Base-by-base conservation (phyloP, 2,329 filamentous ascomycete genomes). In the Aspergillus ochraceoroseus region DNA sequence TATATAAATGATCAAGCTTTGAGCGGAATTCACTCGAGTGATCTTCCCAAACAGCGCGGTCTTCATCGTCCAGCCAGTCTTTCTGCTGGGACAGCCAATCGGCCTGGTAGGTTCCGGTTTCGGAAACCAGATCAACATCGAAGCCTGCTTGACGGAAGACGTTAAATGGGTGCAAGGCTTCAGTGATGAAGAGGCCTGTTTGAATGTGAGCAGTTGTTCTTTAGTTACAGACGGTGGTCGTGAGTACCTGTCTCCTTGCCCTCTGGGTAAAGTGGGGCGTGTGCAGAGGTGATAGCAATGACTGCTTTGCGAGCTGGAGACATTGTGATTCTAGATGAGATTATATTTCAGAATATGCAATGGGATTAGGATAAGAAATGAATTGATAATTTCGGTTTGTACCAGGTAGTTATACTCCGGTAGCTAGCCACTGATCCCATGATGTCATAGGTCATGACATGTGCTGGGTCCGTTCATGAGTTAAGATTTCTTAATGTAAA, bases 111-210 rank as follows among this genome's bases (percentile, higher is more conserved):
- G 43, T 59, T 25, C 71, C 69, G 3, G 63, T 71, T 47, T 73
- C 70, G 4, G 69, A 71, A 13, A 63, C 62, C 18, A 73, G 58
- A 44, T 73, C 70, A 33, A 72, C 70, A 39, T 70, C 65, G 50
- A 74, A 71, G 7, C 40, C 40, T 5, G 40, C 40, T 1, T 14
- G 22, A 5, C 17, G 15, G 9, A 43, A 34, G n/a, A 22, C 40
- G 7, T 19, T 30, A 18, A 28, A 43, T 2, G 40, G 40, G 23
- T 43, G 40, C 2, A 43, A 18, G 9, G 40, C 40, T 37, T 43
- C 40, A 23, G 17, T 18, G 22, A 43, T 43, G 29, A 43, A 43
- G 33, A 43, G 40, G 29, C 40, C 40, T 28, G 40, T 43, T n/a
- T n/a, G n/a, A n/a, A n/a, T n/a, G n/a, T n/a, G n/a, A n/a, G n/a